phyloP scores from a whole-genome alignment of 768 basidiomycete species.

The Ephemerocybe angulata region DNA sequence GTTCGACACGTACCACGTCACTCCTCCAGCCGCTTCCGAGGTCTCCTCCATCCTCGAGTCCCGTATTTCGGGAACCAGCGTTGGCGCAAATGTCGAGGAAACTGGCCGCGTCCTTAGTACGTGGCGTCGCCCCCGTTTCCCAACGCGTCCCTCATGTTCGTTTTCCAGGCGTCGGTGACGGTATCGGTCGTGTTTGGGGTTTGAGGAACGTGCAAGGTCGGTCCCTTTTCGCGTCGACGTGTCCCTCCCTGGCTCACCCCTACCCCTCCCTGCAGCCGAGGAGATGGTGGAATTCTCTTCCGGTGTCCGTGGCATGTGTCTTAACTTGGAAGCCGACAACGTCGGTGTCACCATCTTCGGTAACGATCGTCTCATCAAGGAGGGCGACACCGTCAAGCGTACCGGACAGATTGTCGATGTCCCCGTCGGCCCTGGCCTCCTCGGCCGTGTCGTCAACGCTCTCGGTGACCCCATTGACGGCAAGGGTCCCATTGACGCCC shows the following conservation, averaged over 20 bases:
- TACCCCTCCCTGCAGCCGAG: conserved; percentile 59
- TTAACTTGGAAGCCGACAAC: conserved; percentile 99
- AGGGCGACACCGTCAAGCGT: conserved; percentile 99
- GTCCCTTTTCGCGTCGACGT: conserved; percentile 17
- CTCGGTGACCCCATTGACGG: conserved; percentile 99
- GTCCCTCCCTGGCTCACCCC: conserved; percentile 18
- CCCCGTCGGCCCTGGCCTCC: conserved; percentile 93
- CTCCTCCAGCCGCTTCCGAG: conserved; percentile 86
- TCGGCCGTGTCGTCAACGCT: conserved; percentile 99
- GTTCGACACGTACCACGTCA: conserved; percentile 33
- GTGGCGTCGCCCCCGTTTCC: conserved; percentile 28
- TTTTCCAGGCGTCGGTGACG: conserved; percentile 90
- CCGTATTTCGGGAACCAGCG: conserved; percentile 89
- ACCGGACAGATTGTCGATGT: conserved; percentile 99
- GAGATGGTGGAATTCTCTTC: conserved; percentile 99
- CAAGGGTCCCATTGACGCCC: conserved; percentile 93
- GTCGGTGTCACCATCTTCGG: conserved; percentile 99
- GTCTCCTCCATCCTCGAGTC: conserved; percentile 99
- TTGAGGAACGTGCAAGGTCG: conserved; percentile 96
- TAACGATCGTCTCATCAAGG: conserved; percentile 97
- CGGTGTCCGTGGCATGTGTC: conserved; percentile 99
- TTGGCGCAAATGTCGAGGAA: conserved; percentile 96
- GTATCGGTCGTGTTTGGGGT: conserved; percentile 99
- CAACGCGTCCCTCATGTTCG: conserved; percentile 18
- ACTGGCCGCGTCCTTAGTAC: conserved; percentile 97